These are phyloP conservation scores for Dovyalis caffra DNA, from an alignment of 345 rosid species.

Conservation along the genomic window DNA sequence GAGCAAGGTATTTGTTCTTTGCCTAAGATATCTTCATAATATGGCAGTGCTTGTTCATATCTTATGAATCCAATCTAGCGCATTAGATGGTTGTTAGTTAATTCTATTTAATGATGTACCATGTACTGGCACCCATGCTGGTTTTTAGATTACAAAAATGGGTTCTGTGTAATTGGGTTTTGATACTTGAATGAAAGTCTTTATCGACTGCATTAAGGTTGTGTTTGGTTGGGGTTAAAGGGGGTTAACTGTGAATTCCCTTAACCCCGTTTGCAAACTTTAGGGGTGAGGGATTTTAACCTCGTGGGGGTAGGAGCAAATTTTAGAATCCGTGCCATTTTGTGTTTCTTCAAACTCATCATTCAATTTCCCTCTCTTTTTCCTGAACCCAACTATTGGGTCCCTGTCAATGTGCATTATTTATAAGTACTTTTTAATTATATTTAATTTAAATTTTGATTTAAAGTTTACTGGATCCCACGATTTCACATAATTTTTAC, in stretches of 20 bases:
- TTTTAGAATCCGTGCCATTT: too few species aligned
- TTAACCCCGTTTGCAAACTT: not conserved
- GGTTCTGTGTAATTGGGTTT: not conserved
- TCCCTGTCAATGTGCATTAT: not conserved
- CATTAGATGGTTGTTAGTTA: not conserved
- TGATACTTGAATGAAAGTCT: not conserved
- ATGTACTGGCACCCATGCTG: not conserved
- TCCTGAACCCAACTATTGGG: too few species aligned
- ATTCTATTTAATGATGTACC: not conserved
- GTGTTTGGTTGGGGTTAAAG: not conserved
- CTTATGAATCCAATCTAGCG: not conserved
- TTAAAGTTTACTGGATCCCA: not conserved
- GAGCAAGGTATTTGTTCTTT: slow-evolving; percentile 68
- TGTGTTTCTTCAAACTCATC: too few species aligned
- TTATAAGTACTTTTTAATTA: not conserved
- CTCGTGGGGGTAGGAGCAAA: too few species aligned
- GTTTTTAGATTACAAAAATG: not conserved
- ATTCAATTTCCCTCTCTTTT: too few species aligned
- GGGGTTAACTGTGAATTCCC: not conserved
- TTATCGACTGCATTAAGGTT: not conserved
- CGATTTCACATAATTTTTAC: not conserved
- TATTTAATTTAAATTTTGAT: too few species aligned
- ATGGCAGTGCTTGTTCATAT: not conserved
- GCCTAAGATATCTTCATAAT: not conserved
- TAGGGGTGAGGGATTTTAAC: not conserved